These are phyloP conservation scores for Brassica carinata DNA, from an alignment of 345 rosid species.

Conservation along the genomic window DNA sequence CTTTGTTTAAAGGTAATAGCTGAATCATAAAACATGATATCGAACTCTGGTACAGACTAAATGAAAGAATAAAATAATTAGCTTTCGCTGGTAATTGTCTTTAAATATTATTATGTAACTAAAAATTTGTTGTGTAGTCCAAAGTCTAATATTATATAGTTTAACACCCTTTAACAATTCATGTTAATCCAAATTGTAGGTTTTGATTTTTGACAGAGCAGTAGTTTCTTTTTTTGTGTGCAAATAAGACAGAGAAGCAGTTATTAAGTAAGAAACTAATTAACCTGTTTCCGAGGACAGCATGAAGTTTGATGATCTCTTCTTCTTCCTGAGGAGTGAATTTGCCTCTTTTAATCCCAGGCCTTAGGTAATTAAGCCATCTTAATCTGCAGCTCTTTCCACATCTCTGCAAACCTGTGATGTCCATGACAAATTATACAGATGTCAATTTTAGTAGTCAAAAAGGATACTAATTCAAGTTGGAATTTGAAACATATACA, in stretches of 20 bases:
- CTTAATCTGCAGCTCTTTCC: constrained; percentile 43
- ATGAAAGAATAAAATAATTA: neutral
- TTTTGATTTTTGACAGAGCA: neutral
- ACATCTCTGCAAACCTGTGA: constrained; percentile 38
- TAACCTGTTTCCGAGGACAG: constrained; percentile 37
- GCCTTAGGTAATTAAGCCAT: constrained; percentile 41
- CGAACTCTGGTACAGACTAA: neutral
- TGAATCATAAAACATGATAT: neutral
- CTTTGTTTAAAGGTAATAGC: neutral
- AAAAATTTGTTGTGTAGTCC: neutral
- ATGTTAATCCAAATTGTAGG: neutral
- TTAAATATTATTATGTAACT: neutral
- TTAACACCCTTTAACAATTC: neutral
- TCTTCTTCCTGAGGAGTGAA: constrained; percentile 38
- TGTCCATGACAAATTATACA: neutral
- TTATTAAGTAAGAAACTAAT: neutral
- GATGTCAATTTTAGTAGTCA: constrained; percentile 4
- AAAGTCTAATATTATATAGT: neutral
- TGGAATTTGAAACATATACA: neutral
- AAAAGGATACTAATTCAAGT: neutral
- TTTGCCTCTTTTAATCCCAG: constrained; percentile 38
- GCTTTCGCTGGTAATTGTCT: neutral
- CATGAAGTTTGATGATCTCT: constrained; percentile 30
- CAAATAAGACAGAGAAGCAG: neutral
- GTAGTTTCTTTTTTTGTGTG: neutral